These are phyloP conservation scores for Penicillium sclerotiorum DNA, from an alignment of 2,329 filamentous ascomycete species.

Conservation along the genomic window DNA sequence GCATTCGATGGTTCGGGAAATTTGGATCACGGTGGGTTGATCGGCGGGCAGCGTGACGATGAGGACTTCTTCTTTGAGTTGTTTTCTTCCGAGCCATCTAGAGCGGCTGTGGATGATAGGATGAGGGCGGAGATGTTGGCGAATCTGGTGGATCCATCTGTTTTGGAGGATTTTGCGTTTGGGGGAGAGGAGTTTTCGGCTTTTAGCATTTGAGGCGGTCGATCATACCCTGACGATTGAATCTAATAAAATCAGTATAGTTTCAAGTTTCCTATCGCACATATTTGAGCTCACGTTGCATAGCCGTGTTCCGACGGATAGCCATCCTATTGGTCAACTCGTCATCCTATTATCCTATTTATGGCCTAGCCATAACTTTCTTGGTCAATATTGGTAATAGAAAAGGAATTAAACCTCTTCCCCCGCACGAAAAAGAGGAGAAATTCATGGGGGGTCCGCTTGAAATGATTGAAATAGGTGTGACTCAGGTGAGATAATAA, in stretches of 20 bases:
- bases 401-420: not conserved
- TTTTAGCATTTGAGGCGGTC: no score
- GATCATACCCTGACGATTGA: no score
- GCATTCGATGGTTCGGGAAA: not conserved
- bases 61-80: slow-evolving; percentile 7
- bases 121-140: slow-evolving; percentile 26
- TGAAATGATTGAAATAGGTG: no score
- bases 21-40: not conserved
- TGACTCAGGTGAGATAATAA: not conserved
- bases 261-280: no score
- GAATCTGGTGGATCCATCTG: slow-evolving; percentile 26
- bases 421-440: not conserved
- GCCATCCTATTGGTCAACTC: slow-evolving; percentile 7
- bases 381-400: not conserved
- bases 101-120: slow-evolving; percentile 13
- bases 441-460: not conserved
- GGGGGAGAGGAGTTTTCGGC: slow-evolving; percentile 20
- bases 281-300: no score
- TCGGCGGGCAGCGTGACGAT: not conserved
- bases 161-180: slow-evolving; percentile 30
- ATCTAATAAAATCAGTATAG: no score
- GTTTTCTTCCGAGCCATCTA: not conserved
- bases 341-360: no score
- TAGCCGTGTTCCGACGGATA: slow-evolving; percentile 10
- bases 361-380: no score